Percentiles rank a stretch among this genome's conserved stretches.
Conservation (phyloP, 371 early-diverging fungal genomes). For the Entomophthora muscae region DNA sequence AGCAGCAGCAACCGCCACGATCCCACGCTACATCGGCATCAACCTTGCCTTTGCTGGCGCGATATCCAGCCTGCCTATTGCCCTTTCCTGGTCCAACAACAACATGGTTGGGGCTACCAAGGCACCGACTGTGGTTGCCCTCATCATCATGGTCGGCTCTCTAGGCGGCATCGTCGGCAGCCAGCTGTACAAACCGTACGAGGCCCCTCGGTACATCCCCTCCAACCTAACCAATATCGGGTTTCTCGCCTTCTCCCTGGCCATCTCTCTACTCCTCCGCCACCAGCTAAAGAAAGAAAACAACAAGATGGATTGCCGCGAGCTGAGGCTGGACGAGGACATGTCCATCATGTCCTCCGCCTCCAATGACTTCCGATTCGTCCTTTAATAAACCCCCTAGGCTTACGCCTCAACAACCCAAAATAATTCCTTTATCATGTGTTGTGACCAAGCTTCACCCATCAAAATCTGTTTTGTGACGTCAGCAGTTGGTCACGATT, state of each 20-base stretch:
- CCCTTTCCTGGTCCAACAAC: slow-evolving; percentile 38
- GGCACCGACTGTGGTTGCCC: slow-evolving; percentile 34
- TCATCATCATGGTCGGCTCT: slow-evolving; percentile 39
- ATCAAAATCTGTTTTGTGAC: too few species aligned
- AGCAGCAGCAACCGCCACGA: slow-evolving; percentile 2
- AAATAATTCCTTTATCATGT: too few species aligned
- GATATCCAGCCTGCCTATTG: slow-evolving; percentile 11
- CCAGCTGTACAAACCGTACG: not conserved
- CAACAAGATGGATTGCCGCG: slow-evolving; percentile 5
- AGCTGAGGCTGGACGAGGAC: too few species aligned
- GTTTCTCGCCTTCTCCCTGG: not conserved
- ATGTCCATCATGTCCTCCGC: too few species aligned
- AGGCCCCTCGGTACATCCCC: slow-evolving; percentile 6
- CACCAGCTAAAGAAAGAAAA: not conserved
- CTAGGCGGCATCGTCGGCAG: slow-evolving; percentile 25
- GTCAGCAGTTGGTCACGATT: too few species aligned
- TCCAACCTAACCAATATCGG: not conserved
- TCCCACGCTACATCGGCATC: slow-evolving; percentile 11
- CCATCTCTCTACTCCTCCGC: not conserved
- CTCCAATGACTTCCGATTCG: too few species aligned
- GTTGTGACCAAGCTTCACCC: too few species aligned
- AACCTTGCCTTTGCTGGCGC: slow-evolving; percentile 12
- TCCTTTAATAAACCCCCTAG: too few species aligned
- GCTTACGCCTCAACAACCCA: too few species aligned
- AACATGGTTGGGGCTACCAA: slow-evolving; percentile 45